Evolutionary conservation across 495 filamentous ascomycete species (phyloP).

Genomic region (Lentithecium fluviatile): DNA sequence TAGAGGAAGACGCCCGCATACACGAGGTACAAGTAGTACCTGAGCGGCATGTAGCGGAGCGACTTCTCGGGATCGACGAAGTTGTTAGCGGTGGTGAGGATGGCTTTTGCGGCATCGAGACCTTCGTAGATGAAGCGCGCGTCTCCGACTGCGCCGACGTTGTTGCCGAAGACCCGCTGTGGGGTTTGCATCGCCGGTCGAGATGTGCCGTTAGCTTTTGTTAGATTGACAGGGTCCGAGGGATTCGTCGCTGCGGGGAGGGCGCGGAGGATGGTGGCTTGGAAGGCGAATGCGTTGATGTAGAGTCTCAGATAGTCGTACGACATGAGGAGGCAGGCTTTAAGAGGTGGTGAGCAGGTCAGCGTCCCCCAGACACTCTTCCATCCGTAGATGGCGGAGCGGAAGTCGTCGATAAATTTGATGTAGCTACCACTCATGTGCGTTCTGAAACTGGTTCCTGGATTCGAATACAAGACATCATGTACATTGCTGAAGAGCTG

Average conservation of each 20-base stretch:
- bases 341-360: slow-evolving; percentile 54
- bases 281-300: slow-evolving; percentile 66
- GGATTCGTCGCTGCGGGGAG: slow-evolving; percentile 42
- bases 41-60: slow-evolving; percentile 41
- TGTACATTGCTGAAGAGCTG: slow-evolving; percentile 68
- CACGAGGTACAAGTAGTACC: slow-evolving; percentile 49
- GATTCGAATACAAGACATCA: slow-evolving; percentile 64
- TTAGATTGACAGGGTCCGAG: slow-evolving; percentile 9
- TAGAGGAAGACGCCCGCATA: slow-evolving; percentile 60
- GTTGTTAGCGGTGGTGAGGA: slow-evolving; percentile 42
- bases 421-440: slow-evolving; percentile 66
- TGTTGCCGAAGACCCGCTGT: slow-evolving; percentile 43
- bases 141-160: slow-evolving; percentile 42
- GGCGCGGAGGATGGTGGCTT: slow-evolving; percentile 63
- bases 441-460: slow-evolving; percentile 62
- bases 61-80: slow-evolving; percentile 43
- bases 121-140: slow-evolving; percentile 45
- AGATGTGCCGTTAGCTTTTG: slow-evolving; percentile 4
- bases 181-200: slow-evolving; percentile 23
- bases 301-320: slow-evolving; percentile 66
- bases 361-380: slow-evolving; percentile 63
- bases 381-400: slow-evolving; percentile 60
- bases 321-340: slow-evolving; percentile 56
- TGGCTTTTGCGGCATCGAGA: slow-evolving; percentile 42
- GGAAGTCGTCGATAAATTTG: slow-evolving; percentile 67